Evolutionary conservation across 208 protist genomes (phyloP), one percentile per base, ranked within the genome.

Genomic region (Trypanosoma brucei): DNA sequence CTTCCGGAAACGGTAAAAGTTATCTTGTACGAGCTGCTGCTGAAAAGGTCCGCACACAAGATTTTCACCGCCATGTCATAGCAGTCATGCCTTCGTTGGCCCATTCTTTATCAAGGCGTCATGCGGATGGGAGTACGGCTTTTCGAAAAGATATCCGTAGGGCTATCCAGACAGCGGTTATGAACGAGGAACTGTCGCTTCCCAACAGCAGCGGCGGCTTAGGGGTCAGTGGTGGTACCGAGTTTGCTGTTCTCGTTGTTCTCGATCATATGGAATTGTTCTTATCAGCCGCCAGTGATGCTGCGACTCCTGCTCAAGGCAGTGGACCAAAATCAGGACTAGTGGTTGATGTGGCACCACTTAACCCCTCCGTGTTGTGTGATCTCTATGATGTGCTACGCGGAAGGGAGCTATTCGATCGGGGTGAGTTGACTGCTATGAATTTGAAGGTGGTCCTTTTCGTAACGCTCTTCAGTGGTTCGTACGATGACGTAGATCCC

Each of bases 231-330:
- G 22, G 22, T 22, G 22, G 9, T 48, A 39, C n/a, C 0, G 55
- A 52, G 36, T 7, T 50, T 3, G 58, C 62, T 22, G 56, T 88
- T 2, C 35, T 86, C 22, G 55, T 93, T 8, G 74, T 89, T 36
- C 44, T 93, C 13, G 84, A 93, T 46, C 87, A 88, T 71, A 40
- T 84, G 0, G 79, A 91, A 65, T 70, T 81, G 55, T 91, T 87
- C 36, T 48, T 86, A 13, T 36, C 70, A 9, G 53, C 53, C 33
- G 11, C 38, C 3, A 38, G 36, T 22, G 51, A 67, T 45, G 0
- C 48, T 6, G 22, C 11, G 30, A 34, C 11, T n/a, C 39, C 35
- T 14, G 46, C 39, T n/a, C 45, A 37, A 37, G 63, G 13, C 3
- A 48, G 36, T n/a, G 7, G 4, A 46, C 1, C 38, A 5, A 31